Percentiles rank a stretch among this genome's conserved stretches.
Conservation (phyloP, 306 rosid species). For the Cucurbita pepo region DNA sequence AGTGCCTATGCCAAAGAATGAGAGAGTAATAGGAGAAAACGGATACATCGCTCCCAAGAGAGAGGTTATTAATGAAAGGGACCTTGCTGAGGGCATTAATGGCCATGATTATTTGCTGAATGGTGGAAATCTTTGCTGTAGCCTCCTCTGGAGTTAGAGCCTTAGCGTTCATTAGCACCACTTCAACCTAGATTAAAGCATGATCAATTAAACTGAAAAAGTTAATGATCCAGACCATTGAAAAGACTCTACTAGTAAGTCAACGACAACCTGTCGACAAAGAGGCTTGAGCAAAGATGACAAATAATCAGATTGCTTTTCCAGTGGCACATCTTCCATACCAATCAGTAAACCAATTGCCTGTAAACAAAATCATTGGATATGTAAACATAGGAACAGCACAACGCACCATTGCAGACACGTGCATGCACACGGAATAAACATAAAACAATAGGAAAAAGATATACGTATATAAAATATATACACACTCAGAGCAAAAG, state of each 20-base stretch:
- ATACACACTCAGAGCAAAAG: neutral
- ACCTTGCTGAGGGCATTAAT: slow-evolving; percentile 98
- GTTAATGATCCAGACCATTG: neutral
- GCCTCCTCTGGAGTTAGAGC: slow-evolving; percentile 46
- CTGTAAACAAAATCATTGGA: slow-evolving; percentile 27
- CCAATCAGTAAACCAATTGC: slow-evolving; percentile 94
- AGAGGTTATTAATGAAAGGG: neutral
- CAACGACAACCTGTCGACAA: slow-evolving; percentile 60
- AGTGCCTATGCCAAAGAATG: neutral
- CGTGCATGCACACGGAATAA: neutral
- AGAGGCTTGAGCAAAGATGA: slow-evolving; percentile 87
- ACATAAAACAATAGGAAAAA: neutral
- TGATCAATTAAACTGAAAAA: neutral
- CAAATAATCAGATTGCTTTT: slow-evolving; percentile 77
- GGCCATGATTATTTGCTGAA: slow-evolving; percentile 86
- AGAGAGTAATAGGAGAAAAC: neutral
- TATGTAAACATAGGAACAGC: slow-evolving; percentile 10
- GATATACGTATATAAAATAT: neutral
- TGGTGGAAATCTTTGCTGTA: slow-evolving; percentile 42
- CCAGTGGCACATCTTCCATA: slow-evolving; percentile 75
- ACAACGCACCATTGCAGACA: neutral
- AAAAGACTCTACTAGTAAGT: slow-evolving; percentile 1
- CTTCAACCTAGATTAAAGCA: slow-evolving; percentile 48
- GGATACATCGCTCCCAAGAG: neutral
- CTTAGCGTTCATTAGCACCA: slow-evolving; percentile 48